These are phyloP conservation scores for Biscogniauxia mediterranea DNA, from an alignment of 2,329 filamentous ascomycete genomes.

Conservation along the genomic window DNA sequence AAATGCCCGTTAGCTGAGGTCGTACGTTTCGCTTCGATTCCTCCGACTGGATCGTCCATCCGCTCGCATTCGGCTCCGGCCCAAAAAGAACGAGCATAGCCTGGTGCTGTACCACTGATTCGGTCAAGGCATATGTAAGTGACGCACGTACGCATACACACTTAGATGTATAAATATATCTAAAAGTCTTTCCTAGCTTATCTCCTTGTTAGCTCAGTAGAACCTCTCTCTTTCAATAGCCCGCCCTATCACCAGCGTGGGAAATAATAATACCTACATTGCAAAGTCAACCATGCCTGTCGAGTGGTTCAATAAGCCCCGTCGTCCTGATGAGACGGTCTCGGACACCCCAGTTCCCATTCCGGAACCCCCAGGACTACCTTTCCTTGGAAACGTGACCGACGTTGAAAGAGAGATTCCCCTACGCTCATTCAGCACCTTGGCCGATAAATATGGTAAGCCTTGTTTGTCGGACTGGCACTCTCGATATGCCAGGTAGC, in stretches of 20 bases:
- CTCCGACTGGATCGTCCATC: neutral
- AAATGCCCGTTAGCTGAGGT: neutral
- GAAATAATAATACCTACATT: neutral
- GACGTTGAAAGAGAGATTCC: slow-evolving; percentile 62
- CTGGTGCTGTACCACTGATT: neutral
- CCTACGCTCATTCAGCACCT: slow-evolving; percentile 49
- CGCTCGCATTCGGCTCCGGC: neutral
- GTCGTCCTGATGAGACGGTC: slow-evolving; percentile 12
- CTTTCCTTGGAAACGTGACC: slow-evolving; percentile 63
- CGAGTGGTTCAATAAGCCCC: slow-evolving; percentile 16
- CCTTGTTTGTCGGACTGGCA: neutral
- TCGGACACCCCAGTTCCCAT: slow-evolving; percentile 44
- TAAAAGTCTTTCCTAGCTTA: too few species aligned
- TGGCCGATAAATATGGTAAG: slow-evolving; percentile 66
- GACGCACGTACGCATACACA: neutral
- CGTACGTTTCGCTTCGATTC: neutral
- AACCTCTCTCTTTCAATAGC: neutral
- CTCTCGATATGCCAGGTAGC: slow-evolving; percentile 1
- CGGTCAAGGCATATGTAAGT: neutral
- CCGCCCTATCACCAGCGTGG: neutral
- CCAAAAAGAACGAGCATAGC: neutral
- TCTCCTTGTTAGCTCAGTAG: neutral
- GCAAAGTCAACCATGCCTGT: slow-evolving; percentile 8
- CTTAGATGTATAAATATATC: neutral
- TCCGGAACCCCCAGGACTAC: slow-evolving; percentile 62